phyloP scores from a whole-genome alignment of 1,139 yeast species.

The Scheffersomyces cryptocercus region DNA sequence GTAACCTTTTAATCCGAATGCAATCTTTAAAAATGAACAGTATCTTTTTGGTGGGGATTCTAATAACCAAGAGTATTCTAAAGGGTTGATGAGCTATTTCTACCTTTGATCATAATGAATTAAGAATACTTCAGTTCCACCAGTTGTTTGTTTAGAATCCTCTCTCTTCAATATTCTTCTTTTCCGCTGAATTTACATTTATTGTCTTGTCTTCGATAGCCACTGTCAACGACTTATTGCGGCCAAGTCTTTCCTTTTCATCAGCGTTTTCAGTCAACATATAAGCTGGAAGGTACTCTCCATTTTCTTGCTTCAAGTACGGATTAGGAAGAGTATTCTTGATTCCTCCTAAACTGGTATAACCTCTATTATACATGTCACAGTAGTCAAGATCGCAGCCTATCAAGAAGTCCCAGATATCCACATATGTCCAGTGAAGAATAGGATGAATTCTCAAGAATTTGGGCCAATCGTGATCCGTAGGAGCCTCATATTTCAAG shows the following conservation, averaged over 20 bases:
- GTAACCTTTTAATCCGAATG: no score
- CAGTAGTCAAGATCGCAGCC: constrained; percentile 61
- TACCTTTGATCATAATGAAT: no score
- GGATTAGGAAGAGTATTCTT: constrained; percentile 70
- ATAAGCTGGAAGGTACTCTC: constrained; percentile 62
- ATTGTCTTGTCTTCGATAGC: not conserved
- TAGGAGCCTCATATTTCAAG: constrained; percentile 57
- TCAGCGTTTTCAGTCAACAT: constrained; percentile 58
- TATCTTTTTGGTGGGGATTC: no score
- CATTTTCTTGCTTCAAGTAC: constrained; percentile 36
- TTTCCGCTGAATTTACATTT: not conserved
- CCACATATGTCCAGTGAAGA: constrained; percentile 75
- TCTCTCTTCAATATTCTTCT: no score
- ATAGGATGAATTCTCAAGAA: constrained; percentile 81
- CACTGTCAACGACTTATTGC: constrained; percentile 1
- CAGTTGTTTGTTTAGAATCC: no score
- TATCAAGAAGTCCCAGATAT: constrained; percentile 71
- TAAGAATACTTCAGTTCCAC: no score
- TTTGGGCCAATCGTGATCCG: constrained; percentile 88
- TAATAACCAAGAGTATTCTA: no score
- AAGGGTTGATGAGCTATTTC: no score
- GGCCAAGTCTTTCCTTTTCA: constrained; percentile 52
- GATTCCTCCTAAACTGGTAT: constrained; percentile 80
- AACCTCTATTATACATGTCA: constrained; percentile 70
- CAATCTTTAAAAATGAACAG: no score